Evolutionary conservation across 306 rosid genomes (phyloP).

Genomic region (Vigna hirtella): DNA sequence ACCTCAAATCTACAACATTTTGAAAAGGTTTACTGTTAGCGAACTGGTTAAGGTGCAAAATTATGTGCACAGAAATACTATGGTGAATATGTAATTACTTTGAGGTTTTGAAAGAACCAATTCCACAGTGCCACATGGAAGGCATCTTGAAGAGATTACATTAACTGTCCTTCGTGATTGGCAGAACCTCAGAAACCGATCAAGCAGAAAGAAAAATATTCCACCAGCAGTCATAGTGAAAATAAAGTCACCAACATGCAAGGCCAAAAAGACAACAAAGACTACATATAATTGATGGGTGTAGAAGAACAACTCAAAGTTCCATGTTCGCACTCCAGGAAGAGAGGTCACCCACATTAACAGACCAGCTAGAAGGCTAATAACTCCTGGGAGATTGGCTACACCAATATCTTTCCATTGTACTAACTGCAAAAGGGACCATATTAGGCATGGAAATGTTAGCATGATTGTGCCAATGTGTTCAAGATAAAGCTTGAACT

Average conservation of each 20-base stretch:
- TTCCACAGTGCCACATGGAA: slow-evolving; percentile 91
- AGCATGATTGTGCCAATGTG: slow-evolving; percentile 20
- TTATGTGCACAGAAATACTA: slow-evolving; percentile 14
- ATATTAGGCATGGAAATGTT: slow-evolving; percentile 24
- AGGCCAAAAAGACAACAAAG: slow-evolving; percentile 73
- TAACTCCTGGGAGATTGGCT: slow-evolving; percentile 80
- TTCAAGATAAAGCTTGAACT: slow-evolving; percentile 23
- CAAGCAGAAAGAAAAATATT: slow-evolving; percentile 79
- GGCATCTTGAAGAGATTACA: slow-evolving; percentile 75
- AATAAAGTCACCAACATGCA: slow-evolving; percentile 88
- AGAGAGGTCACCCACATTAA: slow-evolving; percentile 96
- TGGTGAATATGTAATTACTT: slow-evolving; percentile 54
- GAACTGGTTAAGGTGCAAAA: slow-evolving; percentile 5
- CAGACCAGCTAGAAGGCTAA: slow-evolving; percentile 81
- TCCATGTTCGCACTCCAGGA: slow-evolving; percentile 71
- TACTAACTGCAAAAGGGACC: slow-evolving; percentile 58
- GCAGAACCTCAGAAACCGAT: slow-evolving; percentile 87
- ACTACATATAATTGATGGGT: slow-evolving; percentile 87
- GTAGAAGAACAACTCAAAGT: slow-evolving; percentile 93
- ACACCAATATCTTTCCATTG: slow-evolving; percentile 77
- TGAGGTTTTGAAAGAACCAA: slow-evolving; percentile 81
- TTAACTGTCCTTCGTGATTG: slow-evolving; percentile 81
- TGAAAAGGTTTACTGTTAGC: slow-evolving; percentile 37
- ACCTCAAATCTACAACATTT: slow-evolving; percentile 63
- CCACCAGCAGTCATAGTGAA: slow-evolving; percentile 81